Evolutionary conservation across 1,139 yeast species (phyloP).

Genomic region (Taphrina pruni): DNA sequence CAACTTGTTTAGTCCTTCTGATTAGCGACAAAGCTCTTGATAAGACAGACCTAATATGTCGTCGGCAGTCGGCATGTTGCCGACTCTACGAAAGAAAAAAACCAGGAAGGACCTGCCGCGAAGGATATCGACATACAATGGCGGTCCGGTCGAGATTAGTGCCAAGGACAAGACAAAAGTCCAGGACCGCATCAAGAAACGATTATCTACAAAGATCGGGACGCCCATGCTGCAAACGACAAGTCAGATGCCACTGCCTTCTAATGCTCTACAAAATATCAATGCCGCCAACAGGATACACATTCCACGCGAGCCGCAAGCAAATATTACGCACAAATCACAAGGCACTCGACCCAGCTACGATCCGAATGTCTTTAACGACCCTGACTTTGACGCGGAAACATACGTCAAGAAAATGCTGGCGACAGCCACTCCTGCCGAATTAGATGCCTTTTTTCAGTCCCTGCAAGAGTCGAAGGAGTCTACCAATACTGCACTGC

Average conservation of each 20-base stretch:
- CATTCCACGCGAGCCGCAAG: slow-evolving; percentile 35
- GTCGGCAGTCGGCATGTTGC: slow-evolving; percentile 23
- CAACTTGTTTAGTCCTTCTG: no score
- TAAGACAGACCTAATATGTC: slow-evolving; percentile 10
- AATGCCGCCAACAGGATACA: slow-evolving; percentile 24
- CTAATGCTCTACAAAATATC: slow-evolving; percentile 29
- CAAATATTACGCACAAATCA: neutral
- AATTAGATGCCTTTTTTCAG: slow-evolving; percentile 41
- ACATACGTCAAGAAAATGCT: slow-evolving; percentile 39
- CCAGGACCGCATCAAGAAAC: slow-evolving; percentile 37
- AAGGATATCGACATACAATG: slow-evolving; percentile 30
- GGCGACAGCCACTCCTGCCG: slow-evolving; percentile 43
- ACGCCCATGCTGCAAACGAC: slow-evolving; percentile 17
- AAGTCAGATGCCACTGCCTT: slow-evolving; percentile 18
- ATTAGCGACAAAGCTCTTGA: neutral
- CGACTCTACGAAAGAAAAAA: slow-evolving; percentile 32
- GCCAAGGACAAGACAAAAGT: slow-evolving; percentile 37
- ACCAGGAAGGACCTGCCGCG: slow-evolving; percentile 37
- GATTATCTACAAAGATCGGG: slow-evolving; percentile 35
- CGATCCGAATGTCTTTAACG: slow-evolving; percentile 38
- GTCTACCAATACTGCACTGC: slow-evolving; percentile 40
- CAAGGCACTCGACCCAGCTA: slow-evolving; percentile 18
- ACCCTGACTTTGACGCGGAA: slow-evolving; percentile 41
- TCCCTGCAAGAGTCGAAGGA: slow-evolving; percentile 37
- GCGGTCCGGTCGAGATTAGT: slow-evolving; percentile 28